A percentile compares a stretch with the other conserved stretches of the same genome.
These are phyloP conservation scores for Trichophyton equinum DNA, from an alignment of 2,329 filamentous ascomycete genomes.

Conservation along the genomic window DNA sequence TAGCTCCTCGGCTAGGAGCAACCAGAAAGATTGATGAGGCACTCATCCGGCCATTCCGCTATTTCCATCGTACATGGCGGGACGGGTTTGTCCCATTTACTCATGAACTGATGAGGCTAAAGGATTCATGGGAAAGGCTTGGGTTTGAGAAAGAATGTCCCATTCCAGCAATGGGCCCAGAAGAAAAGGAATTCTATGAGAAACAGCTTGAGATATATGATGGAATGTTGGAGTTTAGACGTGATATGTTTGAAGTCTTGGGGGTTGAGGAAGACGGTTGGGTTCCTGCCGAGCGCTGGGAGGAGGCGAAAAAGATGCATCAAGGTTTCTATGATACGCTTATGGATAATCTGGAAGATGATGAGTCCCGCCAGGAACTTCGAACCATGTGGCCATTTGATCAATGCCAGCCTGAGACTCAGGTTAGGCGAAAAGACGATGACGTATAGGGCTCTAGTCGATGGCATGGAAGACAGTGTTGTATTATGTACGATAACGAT, in stretches of 20 bases:
- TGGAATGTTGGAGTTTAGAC: constrained; percentile 9
- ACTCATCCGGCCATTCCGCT: constrained; percentile 29
- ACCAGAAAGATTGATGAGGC: constrained; percentile 24
- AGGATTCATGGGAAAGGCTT: constrained; percentile 27
- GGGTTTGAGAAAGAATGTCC: constrained; percentile 22
- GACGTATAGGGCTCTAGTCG: background rate
- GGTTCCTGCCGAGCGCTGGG: constrained; percentile 13
- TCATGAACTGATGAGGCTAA: constrained; percentile 31
- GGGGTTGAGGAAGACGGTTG: constrained; percentile 14
- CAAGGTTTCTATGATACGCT: constrained; percentile 10
- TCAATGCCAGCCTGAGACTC: constrained; percentile 3
- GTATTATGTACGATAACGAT: background rate
- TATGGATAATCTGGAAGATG: constrained; percentile 11
- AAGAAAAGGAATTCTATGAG: constrained; percentile 11
- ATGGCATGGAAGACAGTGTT: background rate
- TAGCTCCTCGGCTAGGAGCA: constrained; percentile 11
- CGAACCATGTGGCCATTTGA: constrained; percentile 17
- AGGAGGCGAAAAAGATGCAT: constrained; percentile 11
- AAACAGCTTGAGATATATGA: constrained; percentile 13
- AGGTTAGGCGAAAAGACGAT: background rate
- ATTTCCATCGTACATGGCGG: constrained; percentile 31
- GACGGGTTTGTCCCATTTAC: constrained; percentile 29
- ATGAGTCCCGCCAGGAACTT: constrained; percentile 11
- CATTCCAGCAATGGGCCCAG: constrained; percentile 9
- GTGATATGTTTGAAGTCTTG: constrained; percentile 13